phyloP scores from a whole-genome alignment of 2,329 filamentous ascomycete species.

The Botrytis deweyae region DNA sequence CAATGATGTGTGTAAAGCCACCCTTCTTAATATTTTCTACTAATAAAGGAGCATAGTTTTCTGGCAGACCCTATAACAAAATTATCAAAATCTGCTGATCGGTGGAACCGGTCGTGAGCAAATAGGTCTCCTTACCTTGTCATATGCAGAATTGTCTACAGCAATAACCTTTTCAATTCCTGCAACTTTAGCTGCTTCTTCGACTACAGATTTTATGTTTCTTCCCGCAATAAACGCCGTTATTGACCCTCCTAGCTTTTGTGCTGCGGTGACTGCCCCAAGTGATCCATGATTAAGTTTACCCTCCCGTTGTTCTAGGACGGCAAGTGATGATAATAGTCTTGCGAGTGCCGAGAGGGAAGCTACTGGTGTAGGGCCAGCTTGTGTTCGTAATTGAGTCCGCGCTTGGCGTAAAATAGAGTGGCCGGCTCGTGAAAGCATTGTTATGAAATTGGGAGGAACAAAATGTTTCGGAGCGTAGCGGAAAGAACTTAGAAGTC shows the following conservation, averaged over 20 bases:
- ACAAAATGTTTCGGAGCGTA: not conserved
- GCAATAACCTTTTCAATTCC: conserved; percentile 89
- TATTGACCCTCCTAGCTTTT: conserved; percentile 80
- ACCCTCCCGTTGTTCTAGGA: conserved; percentile 90
- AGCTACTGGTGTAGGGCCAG: conserved; percentile 41
- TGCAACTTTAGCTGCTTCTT: conserved; percentile 82
- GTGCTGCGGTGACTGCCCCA: conserved; percentile 80
- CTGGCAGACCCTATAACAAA: conserved; percentile 69
- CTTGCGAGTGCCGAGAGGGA: conserved; percentile 58
- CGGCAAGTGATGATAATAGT: conserved; percentile 81
- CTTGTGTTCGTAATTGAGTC: conserved; percentile 45
- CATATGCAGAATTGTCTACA: conserved; percentile 86
- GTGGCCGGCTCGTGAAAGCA: conserved; percentile 37
- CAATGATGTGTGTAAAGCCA: conserved; percentile 87
- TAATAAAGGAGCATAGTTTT: conserved; percentile 90
- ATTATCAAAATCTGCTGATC: conserved; percentile 4
- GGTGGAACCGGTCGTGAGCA: not conserved
- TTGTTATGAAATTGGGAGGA: conserved; percentile 28
- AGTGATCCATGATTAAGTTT: conserved; percentile 80
- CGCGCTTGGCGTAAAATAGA: conserved; percentile 37
- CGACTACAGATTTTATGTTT: conserved; percentile 71
- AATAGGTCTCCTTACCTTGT: conserved; percentile 62
- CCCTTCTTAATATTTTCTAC: conserved; percentile 97
- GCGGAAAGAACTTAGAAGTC: too few relatives aligned
- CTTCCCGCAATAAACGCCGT: conserved; percentile 85